phyloP scores from a whole-genome alignment of 2,329 filamentous ascomycete genomes.

The Coniella vitis region DNA sequence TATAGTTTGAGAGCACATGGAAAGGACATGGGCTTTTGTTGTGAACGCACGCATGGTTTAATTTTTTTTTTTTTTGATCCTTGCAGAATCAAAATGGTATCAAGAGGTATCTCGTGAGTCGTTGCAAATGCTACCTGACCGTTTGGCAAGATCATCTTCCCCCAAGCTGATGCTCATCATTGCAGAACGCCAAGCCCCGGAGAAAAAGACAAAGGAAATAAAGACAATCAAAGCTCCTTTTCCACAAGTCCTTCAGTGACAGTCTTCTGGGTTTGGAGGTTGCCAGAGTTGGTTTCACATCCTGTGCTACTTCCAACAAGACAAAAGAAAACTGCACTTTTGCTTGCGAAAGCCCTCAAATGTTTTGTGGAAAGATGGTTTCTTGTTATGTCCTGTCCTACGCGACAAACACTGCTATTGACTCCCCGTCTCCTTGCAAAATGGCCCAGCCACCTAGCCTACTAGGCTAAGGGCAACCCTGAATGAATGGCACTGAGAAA shows the following conservation, averaged over 20 bases:
- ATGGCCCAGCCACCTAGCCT: slow-evolving; percentile 14
- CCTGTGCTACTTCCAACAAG: slow-evolving; percentile 11
- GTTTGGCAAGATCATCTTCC: slow-evolving; percentile 4
- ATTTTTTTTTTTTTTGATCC: background rate
- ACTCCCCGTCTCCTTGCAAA: slow-evolving; percentile 5
- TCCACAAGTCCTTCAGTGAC: background rate
- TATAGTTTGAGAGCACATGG: background rate
- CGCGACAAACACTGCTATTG: slow-evolving; percentile 12
- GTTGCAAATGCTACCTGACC: slow-evolving; percentile 17
- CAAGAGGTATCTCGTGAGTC: slow-evolving; percentile 17
- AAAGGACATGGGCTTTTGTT: background rate
- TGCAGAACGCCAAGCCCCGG: slow-evolving; percentile 8
- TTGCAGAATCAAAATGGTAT: slow-evolving; percentile 7
- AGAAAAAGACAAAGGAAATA: too few relatives aligned
- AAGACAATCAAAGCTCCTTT: slow-evolving; percentile 4
- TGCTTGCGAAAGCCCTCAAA: slow-evolving; percentile 2
- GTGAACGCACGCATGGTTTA: background rate
- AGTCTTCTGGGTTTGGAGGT: background rate
- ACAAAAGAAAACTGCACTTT: background rate
- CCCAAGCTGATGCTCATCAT: slow-evolving; percentile 5
- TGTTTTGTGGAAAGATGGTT: slow-evolving; percentile 5
- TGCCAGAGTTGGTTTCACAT: slow-evolving; percentile 9
- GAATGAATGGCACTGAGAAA: slow-evolving; percentile 10
- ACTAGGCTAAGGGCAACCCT: slow-evolving; percentile 9
- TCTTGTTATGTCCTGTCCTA: slow-evolving; percentile 9